Evolutionary conservation across 768 basidiomycete genomes (phyloP).

Genomic region (Psilocybe cubensis): DNA sequence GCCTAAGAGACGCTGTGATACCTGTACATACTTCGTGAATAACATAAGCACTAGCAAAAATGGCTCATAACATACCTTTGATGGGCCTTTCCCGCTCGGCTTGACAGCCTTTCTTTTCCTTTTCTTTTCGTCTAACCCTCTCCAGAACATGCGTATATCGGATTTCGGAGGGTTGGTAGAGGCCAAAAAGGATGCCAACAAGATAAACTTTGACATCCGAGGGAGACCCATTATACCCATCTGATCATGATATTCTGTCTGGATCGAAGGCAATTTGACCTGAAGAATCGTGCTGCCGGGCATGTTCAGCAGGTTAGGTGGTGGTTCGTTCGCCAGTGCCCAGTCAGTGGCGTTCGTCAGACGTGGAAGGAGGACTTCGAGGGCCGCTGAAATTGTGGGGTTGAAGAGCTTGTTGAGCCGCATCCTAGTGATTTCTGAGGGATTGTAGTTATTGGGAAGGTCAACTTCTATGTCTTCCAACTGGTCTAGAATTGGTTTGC

Average conservation of each 20-base stretch:
- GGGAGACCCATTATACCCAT: slow-evolving; percentile 47
- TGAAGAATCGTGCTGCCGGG: slow-evolving; percentile 19
- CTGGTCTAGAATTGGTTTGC: slow-evolving; percentile 66
- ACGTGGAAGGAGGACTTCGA: slow-evolving; percentile 73
- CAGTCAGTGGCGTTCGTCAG: slow-evolving; percentile 66
- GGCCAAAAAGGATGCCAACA: slow-evolving; percentile 79
- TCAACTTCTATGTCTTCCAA: slow-evolving; percentile 28
- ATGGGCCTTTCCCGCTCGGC: slow-evolving; percentile 41
- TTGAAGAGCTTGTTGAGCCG: slow-evolving; percentile 68
- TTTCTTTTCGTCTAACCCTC: slow-evolving; percentile 70
- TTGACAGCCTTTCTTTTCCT: slow-evolving; percentile 48
- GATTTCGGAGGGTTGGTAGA: slow-evolving; percentile 84
- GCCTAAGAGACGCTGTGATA: slow-evolving; percentile 79
- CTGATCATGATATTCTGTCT: slow-evolving; percentile 2
- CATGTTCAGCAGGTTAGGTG: slow-evolving; percentile 38
- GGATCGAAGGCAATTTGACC: background rate
- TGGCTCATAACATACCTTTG: slow-evolving; percentile 43
- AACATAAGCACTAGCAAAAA: background rate
- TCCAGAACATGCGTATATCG: slow-evolving; percentile 83
- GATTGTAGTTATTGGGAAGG: slow-evolving; percentile 26
- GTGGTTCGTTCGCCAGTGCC: slow-evolving; percentile 55
- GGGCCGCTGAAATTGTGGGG: slow-evolving; percentile 59
- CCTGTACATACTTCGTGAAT: slow-evolving; percentile 35
- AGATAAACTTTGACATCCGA: slow-evolving; percentile 72
- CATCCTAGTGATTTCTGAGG: slow-evolving; percentile 63